These are phyloP conservation scores for Fusarium ambrosium DNA, from an alignment of 2,329 filamentous ascomycete genomes.

Conservation along the genomic window DNA sequence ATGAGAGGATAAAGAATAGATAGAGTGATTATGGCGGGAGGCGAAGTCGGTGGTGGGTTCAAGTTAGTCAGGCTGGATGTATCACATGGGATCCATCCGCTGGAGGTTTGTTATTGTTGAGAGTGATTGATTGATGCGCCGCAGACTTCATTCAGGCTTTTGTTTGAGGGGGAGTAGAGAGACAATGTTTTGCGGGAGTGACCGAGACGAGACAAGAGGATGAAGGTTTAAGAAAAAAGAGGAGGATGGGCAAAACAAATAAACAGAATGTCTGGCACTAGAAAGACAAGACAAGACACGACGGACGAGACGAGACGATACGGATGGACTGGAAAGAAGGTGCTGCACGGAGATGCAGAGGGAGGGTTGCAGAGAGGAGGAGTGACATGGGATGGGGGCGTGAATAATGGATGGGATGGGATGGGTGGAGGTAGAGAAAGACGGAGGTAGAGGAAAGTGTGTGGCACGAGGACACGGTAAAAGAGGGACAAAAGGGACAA, in stretches of 20 bases:
- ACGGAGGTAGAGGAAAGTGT: background rate
- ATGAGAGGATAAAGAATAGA: constrained; percentile 22
- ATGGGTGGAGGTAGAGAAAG: background rate
- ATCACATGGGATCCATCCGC: constrained; percentile 41
- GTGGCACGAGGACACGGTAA: constrained; percentile 28
- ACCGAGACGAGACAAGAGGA: constrained; percentile 7
- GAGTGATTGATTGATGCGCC: constrained; percentile 31
- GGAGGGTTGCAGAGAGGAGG: constrained; percentile 13
- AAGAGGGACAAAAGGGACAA: background rate
- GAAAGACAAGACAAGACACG: background rate
- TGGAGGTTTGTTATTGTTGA: constrained; percentile 40
- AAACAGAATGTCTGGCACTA: constrained; percentile 17
- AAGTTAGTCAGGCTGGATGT: constrained; percentile 19
- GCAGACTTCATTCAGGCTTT: constrained; percentile 7
- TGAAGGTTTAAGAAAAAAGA: constrained; percentile 11
- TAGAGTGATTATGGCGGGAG: constrained; percentile 30
- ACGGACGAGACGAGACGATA: background rate
- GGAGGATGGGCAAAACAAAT: constrained; percentile 18
- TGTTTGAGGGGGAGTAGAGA: background rate
- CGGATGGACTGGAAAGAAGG: background rate
- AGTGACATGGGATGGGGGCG: constrained; percentile 7
- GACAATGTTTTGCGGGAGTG: constrained; percentile 3
- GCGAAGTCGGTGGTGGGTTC: constrained; percentile 24
- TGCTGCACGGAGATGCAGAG: constrained; percentile 10
- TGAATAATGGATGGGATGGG: constrained; percentile 22